Evolutionary conservation across 2,329 filamentous ascomycete genomes (phyloP).

Genomic region (Aspergillus candidus): DNA sequence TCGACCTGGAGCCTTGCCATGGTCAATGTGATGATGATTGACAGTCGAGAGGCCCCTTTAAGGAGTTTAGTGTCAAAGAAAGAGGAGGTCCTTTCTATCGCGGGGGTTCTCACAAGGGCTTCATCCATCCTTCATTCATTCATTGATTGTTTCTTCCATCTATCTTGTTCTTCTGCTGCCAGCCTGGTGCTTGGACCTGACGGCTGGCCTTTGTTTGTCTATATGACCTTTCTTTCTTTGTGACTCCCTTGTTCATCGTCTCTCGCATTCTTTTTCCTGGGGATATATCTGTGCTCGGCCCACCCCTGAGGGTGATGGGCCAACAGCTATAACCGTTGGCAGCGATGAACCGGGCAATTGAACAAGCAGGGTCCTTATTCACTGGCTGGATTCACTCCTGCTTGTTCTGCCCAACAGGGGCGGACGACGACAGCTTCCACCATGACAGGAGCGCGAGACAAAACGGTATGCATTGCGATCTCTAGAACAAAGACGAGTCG

Average conservation of each 20-base stretch:
- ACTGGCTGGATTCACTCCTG: constrained; percentile 37
- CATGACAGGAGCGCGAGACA: constrained; percentile 18
- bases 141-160: neutral
- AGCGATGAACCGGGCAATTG: constrained; percentile 32
- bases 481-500: too few relatives aligned
- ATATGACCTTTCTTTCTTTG: constrained; percentile 1
- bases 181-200: neutral
- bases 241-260: neutral
- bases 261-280: neutral
- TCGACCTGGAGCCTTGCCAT: too few relatives aligned
- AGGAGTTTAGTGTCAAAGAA: too few relatives aligned
- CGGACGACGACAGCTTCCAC: constrained; percentile 21
- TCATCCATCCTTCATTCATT: neutral
- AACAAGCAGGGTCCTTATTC: constrained; percentile 36
- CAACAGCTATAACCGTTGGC: constrained; percentile 25
- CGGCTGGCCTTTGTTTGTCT: neutral
- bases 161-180: constrained; percentile 1
- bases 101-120: constrained; percentile 3
- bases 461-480: constrained; percentile 11
- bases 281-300: neutral
- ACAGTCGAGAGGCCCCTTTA: too few relatives aligned
- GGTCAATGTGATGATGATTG: too few relatives aligned
- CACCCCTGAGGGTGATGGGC: constrained; percentile 24
- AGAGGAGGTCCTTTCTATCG: neutral
- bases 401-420: constrained; percentile 27